phyloP scores from a whole-genome alignment of 2,329 filamentous ascomycete species.

The Penicillium hesseltinei region DNA sequence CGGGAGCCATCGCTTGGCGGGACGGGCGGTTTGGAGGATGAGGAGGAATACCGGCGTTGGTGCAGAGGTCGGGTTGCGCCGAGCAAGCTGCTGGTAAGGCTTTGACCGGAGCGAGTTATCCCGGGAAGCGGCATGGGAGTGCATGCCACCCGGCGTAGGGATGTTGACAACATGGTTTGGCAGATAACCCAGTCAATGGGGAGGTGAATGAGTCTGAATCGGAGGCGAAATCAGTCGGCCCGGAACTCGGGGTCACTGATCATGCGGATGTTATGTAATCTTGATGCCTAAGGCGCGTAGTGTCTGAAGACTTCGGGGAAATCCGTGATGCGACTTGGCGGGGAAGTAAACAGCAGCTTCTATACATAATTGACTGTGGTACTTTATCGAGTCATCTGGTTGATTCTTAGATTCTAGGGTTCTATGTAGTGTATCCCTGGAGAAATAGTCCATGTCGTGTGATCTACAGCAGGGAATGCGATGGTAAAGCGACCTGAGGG shows the following conservation, averaged over 20 bases:
- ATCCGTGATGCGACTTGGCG: background rate
- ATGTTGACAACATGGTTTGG: constrained; percentile 46
- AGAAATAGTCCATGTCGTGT: background rate
- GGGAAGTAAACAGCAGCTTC: background rate
- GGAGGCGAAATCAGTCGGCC: constrained; percentile 39
- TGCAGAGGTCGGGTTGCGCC: constrained; percentile 38
- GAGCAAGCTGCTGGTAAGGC: constrained; percentile 32
- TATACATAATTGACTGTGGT: background rate
- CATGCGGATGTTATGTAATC: constrained; percentile 35
- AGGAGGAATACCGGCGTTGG: constrained; percentile 49
- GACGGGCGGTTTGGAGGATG: constrained; percentile 48
- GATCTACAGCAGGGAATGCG: background rate
- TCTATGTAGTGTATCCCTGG: background rate
- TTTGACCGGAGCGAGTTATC: constrained; percentile 34
- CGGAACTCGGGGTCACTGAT: constrained; percentile 33
- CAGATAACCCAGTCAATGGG: constrained; percentile 26
- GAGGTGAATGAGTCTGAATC: constrained; percentile 28
- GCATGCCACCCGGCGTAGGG: constrained; percentile 47
- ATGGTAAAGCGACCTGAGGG: background rate
- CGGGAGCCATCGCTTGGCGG: constrained; percentile 48
- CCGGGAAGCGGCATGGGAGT: constrained; percentile 34
- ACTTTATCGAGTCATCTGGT: background rate
- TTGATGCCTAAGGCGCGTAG: constrained; percentile 25
- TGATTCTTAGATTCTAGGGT: background rate
- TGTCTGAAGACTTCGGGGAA: background rate